Evolutionary conservation across 805 yeast species (phyloP).

Genomic region (Candida coleopterorum): DNA sequence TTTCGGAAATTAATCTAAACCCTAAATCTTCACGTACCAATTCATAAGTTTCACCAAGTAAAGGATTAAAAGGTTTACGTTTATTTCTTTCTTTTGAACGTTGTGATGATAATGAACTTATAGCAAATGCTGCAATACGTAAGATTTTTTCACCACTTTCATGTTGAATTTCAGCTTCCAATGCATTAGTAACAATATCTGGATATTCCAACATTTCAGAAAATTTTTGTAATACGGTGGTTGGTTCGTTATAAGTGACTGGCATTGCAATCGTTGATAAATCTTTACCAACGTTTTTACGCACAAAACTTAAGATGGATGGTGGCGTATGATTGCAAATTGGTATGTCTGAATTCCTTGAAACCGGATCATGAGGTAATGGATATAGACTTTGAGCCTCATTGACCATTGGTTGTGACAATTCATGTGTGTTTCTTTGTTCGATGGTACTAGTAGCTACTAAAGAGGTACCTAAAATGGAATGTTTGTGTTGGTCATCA

Average conservation of each 20-base stretch:
- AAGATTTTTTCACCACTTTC: constrained; percentile 55
- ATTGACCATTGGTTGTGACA: constrained; percentile 12
- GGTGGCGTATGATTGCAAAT: constrained; percentile 72
- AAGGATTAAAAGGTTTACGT: constrained; percentile 92
- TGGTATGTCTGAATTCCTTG: constrained; percentile 55
- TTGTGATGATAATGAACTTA: constrained; percentile 64
- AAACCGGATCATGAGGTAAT: constrained; percentile 46
- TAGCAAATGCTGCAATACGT: constrained; percentile 77
- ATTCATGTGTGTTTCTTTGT: constrained; percentile 1
- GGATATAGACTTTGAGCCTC: constrained; percentile 55
- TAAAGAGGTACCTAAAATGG: too few relatives aligned
- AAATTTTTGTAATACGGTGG: constrained; percentile 73
- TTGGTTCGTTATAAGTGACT: constrained; percentile 88
- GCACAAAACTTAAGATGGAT: constrained; percentile 67
- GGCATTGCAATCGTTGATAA: constrained; percentile 86
- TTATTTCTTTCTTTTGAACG: constrained; percentile 70
- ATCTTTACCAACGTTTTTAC: constrained; percentile 93
- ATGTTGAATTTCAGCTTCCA: constrained; percentile 37
- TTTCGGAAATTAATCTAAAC: constrained; percentile 72
- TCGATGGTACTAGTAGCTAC: neutral
- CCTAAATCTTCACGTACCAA: constrained; percentile 80
- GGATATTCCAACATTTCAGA: constrained; percentile 80
- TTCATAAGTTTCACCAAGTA: constrained; percentile 91
- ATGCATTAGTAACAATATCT: constrained; percentile 58
- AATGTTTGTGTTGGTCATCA: constrained; percentile 1